Percentiles rank a stretch among this genome's conserved stretches.
Evolutionary conservation across 139 green algal species (phyloP).

Genomic region (Chloropicon primus): DNA sequence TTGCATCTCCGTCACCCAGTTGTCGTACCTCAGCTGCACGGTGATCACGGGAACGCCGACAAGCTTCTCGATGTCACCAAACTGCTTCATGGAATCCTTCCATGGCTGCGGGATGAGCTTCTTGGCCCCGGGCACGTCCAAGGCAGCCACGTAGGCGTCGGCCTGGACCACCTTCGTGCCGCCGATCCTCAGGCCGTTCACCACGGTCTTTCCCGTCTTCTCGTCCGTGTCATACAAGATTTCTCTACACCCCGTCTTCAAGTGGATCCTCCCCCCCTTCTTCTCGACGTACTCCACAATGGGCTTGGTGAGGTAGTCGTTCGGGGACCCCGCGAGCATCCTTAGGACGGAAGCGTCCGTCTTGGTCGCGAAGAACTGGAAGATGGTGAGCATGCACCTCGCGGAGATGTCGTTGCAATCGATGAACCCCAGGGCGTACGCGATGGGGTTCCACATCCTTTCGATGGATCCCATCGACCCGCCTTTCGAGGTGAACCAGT

Average conservation of each 20-base stretch:
- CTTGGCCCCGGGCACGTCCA: conserved; percentile 89
- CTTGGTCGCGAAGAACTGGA: conserved; percentile 97
- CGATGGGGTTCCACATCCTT: conserved; percentile 94
- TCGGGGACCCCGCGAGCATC: conserved; percentile 88
- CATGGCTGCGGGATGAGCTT: conserved; percentile 62
- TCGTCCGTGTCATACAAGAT: conserved; percentile 57
- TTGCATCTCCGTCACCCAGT: conserved; percentile 90
- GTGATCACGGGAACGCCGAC: conserved; percentile 91
- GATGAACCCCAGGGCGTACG: conserved; percentile 91
- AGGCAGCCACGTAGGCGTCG: conserved; percentile 82
- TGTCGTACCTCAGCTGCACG: conserved; percentile 89
- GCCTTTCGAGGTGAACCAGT: conserved; percentile 82
- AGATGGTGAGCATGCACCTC: conserved; percentile 92
- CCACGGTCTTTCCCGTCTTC: conserved; percentile 35
- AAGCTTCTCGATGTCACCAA: conserved; percentile 85
- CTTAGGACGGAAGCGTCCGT: conserved; percentile 84
- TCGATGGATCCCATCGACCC: conserved; percentile 68
- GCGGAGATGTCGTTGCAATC: conserved; percentile 89
- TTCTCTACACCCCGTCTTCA: conserved; percentile 43
- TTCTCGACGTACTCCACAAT: conserved; percentile 79
- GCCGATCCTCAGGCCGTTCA: conserved; percentile 60
- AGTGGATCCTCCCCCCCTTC: conserved; percentile 36
- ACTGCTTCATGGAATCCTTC: conserved; percentile 42
- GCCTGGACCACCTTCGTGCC: conserved; percentile 48
- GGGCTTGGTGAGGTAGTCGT: conserved; percentile 67